Base-by-base conservation (phyloP, 805 yeast genomes). In the Tetrapisispora phaffii region DNA sequence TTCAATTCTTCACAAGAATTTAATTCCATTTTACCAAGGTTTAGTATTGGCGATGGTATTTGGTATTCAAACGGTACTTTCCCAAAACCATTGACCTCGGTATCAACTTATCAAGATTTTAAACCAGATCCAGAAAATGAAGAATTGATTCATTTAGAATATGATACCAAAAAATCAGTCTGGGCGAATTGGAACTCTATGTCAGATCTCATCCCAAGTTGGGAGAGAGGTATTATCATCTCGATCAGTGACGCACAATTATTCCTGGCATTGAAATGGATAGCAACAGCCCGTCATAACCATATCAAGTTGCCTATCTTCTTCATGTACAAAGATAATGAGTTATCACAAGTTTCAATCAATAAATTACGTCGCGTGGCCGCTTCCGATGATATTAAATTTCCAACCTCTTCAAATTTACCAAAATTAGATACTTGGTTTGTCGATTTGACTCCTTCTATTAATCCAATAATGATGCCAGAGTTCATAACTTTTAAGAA, bases 231-330 rank as follows among this genome's bases (percentile, higher is more conserved):
- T 46, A 55, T 57, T 24, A 50, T 54, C 4, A 28, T 54, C 32
- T 44, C 50, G 39, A 51, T 51, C 28, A 51, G 50, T n/a, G 69
- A 68, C 45, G 45, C 44, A 2, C 66, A 64, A 46, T 51, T 63
- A 7, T 49, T 51, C 7, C 52, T 62, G 12, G 52, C 68, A n/a
- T 42, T 60, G 3, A 54, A 58, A 13, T 42, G 67, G 17, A 60
- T 84, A 32, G 72, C 74, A 1, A 57, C 75, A 37, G 52, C 70
- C 16, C 56, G 74, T 26, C 62, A 59, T 19, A 44, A 57, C 8
- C 60, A 62, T 2, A 71, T 69, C 51, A 47, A 41, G 12, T 52
- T 68, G 22, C 76, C 76, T 4, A 66, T 72, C 33, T 70, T 72
- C 55, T 49, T 72, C 7, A 53, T 72, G 10, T 65, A 58, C 41